Base-by-base conservation (phyloP, 192 early-diverging fungal species). In the Neocallimastix lanati region DNA sequence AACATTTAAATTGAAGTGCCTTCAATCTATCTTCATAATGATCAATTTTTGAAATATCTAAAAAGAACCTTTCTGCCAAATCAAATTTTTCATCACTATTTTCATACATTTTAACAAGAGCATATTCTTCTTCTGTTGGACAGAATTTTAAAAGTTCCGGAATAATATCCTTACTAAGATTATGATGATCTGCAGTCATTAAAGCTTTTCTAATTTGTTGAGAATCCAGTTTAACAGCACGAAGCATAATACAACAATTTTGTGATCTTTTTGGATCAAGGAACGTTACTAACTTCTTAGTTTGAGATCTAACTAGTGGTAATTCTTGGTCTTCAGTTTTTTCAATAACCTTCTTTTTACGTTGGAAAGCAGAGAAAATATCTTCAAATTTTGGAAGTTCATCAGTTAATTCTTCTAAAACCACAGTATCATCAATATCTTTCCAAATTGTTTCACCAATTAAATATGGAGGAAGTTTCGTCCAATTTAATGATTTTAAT, bases 401-500 rank as follows among this genome's bases (percentile, higher is more conserved):
- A 37, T 18, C 28, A 16, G 16, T n/a, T 28, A 79, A 76, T 76
- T 29, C 28, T 28, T 28, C 28, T 29, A 29, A 29, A 76, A 79
- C 28, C 76, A 58, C 25, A 12, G 78, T 33, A 76, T 79, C 78
- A 76, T 79, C 78, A 29, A 79, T 29, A 76, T 79, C 76, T 29
- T 29, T 36, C 78, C 78, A 79, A 12, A 79, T 33, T 6, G 78
- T 79, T 29, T 79, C 36, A 28, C 29, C 7, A 28, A 79, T 76
- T 33, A 58, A 76, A 29, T 29, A 37, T 29, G 78, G 78, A 3
- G 28, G 29, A 14, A 79, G 14, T 76, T 79, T 79, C 4, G 28
- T 79, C 78, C 78, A 79, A 38, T 79, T 79, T 37, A 79, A 38
- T 28, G 78, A 37, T 33, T 79, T 79, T 13, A 79, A 28, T 29